Evolutionary conservation across 2,329 filamentous ascomycete species (phyloP).

Genomic region (Clarireedia sp.): DNA sequence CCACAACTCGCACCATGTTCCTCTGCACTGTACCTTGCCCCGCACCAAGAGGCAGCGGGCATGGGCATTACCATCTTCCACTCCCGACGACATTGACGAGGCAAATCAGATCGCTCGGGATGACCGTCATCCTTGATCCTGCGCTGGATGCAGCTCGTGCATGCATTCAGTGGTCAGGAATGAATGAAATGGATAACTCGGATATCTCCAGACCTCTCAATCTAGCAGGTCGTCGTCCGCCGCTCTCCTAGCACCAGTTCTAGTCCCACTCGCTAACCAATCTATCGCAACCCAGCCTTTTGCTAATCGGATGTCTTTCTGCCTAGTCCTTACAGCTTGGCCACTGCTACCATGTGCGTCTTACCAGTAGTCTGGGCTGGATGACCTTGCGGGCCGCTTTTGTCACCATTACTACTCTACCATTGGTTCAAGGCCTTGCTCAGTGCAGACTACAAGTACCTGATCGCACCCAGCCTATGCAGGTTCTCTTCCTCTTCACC

Average conservation of each 20-base stretch:
- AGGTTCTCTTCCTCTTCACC: too few species aligned
- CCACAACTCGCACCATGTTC: too few species aligned
- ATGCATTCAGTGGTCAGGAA: slow-evolving; percentile 17
- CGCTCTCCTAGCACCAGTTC: not conserved
- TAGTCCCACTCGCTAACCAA: too few species aligned
- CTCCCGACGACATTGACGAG: too few species aligned
- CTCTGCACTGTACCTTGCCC: not conserved
- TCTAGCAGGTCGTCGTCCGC: not conserved
- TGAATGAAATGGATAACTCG: slow-evolving; percentile 13
- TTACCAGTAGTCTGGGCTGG: not conserved
- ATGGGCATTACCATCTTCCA: too few species aligned
- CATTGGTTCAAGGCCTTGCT: too few species aligned
- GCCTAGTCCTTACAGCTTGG: not conserved
- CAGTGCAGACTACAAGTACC: too few species aligned
- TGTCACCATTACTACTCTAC: not conserved
- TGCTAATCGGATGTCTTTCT: not conserved
- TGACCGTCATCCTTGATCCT: not conserved
- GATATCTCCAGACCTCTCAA: not conserved
- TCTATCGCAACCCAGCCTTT: too few species aligned
- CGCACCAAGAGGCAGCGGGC: not conserved
- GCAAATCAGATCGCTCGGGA: too few species aligned
- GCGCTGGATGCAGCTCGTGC: slow-evolving; percentile 13
- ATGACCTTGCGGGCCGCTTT: not conserved
- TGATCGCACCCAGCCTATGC: too few species aligned
- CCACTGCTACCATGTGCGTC: not conserved